Percentiles rank a stretch among this genome's conserved stretches.
phyloP scores from a whole-genome alignment of 2,329 filamentous ascomycete species.

The Penicillium sp. region DNA sequence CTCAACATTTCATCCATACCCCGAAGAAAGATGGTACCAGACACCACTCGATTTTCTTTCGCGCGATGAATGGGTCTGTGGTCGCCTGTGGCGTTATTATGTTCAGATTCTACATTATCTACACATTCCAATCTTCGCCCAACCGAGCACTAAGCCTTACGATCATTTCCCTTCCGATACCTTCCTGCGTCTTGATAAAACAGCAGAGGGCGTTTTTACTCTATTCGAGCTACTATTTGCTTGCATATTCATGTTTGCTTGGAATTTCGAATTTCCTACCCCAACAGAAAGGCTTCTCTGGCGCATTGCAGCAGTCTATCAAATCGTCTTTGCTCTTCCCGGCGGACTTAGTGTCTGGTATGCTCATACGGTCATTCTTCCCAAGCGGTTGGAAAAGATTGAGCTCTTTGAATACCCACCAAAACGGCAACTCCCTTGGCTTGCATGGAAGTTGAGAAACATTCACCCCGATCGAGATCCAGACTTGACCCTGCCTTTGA shows the following conservation, averaged over 20 bases:
- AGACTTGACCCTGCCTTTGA: slow-evolving; percentile 4
- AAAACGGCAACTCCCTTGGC: background rate
- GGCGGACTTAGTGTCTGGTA: background rate
- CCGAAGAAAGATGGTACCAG: slow-evolving; percentile 8
- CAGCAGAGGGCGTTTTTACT: background rate
- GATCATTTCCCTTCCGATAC: slow-evolving; percentile 2
- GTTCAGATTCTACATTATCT: slow-evolving; percentile 10
- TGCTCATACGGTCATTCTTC: background rate
- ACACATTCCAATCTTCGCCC: slow-evolving; percentile 10
- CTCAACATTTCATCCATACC: background rate
- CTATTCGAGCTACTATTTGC: background rate
- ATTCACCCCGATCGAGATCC: slow-evolving; percentile 12
- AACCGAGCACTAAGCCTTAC: slow-evolving; percentile 2
- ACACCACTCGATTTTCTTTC: slow-evolving; percentile 11
- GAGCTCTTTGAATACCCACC: background rate
- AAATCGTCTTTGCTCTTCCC: background rate
- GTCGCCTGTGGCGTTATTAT: slow-evolving; percentile 13
- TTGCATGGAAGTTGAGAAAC: slow-evolving; percentile 10
- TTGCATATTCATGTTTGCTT: slow-evolving; percentile 6
- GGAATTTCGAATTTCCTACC: slow-evolving; percentile 7
- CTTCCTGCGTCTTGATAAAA: background rate
- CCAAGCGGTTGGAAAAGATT: background rate
- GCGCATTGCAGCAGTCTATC: slow-evolving; percentile 6
- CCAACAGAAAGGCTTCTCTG: slow-evolving; percentile 8
- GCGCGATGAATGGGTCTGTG: slow-evolving; percentile 3